Base-by-base conservation (phyloP, 192 early-diverging fungal genomes). In the Entomortierella lignicola region DNA sequence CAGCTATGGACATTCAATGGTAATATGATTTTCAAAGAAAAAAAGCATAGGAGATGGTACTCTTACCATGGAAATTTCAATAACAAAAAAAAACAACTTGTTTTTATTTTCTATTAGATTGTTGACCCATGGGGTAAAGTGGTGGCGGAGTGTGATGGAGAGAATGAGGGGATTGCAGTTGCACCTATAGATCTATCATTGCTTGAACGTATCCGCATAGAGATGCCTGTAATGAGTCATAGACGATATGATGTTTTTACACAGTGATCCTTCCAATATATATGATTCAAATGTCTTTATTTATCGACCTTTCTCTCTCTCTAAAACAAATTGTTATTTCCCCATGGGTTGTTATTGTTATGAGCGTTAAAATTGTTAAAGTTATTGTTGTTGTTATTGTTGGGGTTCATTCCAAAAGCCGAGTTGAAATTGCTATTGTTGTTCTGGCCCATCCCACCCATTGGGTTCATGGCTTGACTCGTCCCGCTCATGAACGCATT, bases 71-170 rank as follows among this genome's bases (percentile, higher is more conserved):
- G n/a, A 23, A 4, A 50, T 10, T 21, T 50, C 48, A 4, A 10
- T 17, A 50, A 10, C 31, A 57, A 44, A 43, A 58, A 41, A 59
- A 42, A 41, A 64, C n/a, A n/a, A n/a, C n/a, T n/a, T n/a, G n/a
- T 57, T 25, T 48, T 50, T 11, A 11, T 52, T 2, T 31, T 17
- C 8, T 60, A 15, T 17, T 64, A 90, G 87, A 91, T 96, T 57
- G 86, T 94, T 21, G 92, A 94, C 74, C 94, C 94, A 11, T 96
- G 93, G 93, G 94, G 94, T 6, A 81, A 84, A 3, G 84, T 96
- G 2, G 39, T 94, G 8, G 92, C 92, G 17, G 84, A 85, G 55
- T 92, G 91, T 55, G 59, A 85, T 58, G 85, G 87, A 31, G 67
- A 80, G 23, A 69, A n/a, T 8, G 83, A 89, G 48, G 86, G 92